phyloP scores from a whole-genome alignment of 148 eudicot species.

The Dianthus caryophyllus region DNA sequence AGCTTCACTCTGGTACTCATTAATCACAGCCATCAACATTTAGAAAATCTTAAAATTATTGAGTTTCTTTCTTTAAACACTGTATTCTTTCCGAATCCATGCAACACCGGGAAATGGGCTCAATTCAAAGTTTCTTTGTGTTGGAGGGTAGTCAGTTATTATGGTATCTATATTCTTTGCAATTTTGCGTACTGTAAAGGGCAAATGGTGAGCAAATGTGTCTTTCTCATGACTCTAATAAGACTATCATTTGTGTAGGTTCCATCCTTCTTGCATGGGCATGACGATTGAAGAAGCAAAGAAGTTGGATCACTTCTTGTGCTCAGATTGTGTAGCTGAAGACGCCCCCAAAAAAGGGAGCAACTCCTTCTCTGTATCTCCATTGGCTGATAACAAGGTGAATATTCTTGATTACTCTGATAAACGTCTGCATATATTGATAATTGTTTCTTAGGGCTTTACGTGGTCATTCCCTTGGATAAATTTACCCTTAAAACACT shows the following conservation, averaged over 20 bases:
- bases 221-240: neutral
- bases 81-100: neutral
- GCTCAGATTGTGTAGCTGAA: constrained; percentile 76
- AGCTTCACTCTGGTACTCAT: neutral
- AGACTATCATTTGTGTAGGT: constrained; percentile 43
- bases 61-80: neutral
- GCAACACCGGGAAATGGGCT: neutral
- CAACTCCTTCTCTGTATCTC: constrained; percentile 49
- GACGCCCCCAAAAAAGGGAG: constrained; percentile 55
- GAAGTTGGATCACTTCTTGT: constrained; percentile 71
- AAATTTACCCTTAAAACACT: neutral
- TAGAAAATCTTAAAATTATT: neutral
- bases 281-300: constrained; percentile 95
- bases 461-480: neutral
- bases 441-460: neutral
- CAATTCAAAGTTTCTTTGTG: neutral
- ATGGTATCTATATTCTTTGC: neutral
- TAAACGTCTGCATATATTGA: constrained; percentile 10
- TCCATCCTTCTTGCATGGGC: constrained; percentile 92
- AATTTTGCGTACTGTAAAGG: constrained; percentile 7
- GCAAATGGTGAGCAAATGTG: neutral
- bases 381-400: constrained; percentile 63
- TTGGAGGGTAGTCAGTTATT: constrained; percentile 1
- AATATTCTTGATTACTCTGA: constrained; percentile 14
- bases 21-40: neutral